Evolutionary conservation across 306 rosid genomes (phyloP), one percentile per base, ranked within the genome.

Genomic region (Albizia julibrissin): DNA sequence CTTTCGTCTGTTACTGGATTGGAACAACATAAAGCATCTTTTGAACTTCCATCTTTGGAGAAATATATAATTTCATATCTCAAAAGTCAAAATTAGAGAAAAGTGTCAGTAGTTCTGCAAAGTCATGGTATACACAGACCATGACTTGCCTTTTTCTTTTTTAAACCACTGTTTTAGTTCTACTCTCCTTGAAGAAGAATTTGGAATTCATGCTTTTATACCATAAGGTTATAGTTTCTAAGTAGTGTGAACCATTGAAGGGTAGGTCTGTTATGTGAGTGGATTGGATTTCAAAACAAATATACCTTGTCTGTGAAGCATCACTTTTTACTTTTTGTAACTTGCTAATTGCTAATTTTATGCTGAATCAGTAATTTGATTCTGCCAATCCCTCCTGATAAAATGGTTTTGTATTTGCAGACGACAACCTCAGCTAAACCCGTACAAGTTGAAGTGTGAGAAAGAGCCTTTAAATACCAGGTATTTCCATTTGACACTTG

Each of bases 401-500:
- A 49, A 68, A 64, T 69, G 84, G 68, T 81, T 78, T 68, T 88
- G 65, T 69, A 71, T 68, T 83, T 88, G 85, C 90, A 94, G 98
- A 92, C 92, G 97, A 75, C 88, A 87, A 65, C 89, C 90, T 54
- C 97, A 84, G 46, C 72, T 88, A 67, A 66, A 85, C 74, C 81
- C 92, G 6, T 94, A 90, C 92, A 91, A 93, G 86, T 89, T 91
- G 94, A 94, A 89, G 95, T 94, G 98, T 80, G 97, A 93, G 50
- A 94, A 94, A 85, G 98, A 94, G 84, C 89, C 89, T 84, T 84
- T 94, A 81, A 94, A 91, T 83, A 77, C 90, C 43, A 89, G 98
- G 98, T 94, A 89, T 72, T 50, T 54, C 64, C 77, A 77, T 77
- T 80, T 64, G 19, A 61, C 34, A 76, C 61, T 61, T 26, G 52